Percentiles rank a stretch among this genome's conserved stretches.
phyloP scores from a whole-genome alignment of 352 stramenopile species.

The Aphanomyces astaci region DNA sequence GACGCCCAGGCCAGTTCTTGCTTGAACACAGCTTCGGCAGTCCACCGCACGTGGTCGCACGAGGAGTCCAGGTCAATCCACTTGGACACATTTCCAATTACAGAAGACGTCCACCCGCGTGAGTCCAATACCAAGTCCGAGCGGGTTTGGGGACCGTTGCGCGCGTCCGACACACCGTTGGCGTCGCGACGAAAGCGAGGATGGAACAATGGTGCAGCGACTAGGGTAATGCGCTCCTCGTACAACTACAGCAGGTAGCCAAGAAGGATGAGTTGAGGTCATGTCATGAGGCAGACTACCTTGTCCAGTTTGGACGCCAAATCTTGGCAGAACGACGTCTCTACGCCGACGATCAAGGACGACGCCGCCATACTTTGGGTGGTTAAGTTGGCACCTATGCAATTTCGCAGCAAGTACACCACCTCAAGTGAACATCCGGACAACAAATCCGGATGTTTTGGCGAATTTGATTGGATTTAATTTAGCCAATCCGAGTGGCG shows the following conservation, averaged over 20 bases:
- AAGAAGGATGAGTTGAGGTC: background rate
- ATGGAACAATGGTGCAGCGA: slow-evolving; percentile 77
- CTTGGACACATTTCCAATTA: slow-evolving; percentile 70
- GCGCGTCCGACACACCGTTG: slow-evolving; percentile 44
- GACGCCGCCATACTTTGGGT: background rate
- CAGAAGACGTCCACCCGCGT: slow-evolving; percentile 69
- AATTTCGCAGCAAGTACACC: background rate
- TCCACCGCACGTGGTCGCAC: slow-evolving; percentile 34
- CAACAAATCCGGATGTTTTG: background rate
- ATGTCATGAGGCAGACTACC: slow-evolving; percentile 24
- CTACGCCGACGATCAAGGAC: slow-evolving; percentile 56
- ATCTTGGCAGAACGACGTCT: slow-evolving; percentile 67
- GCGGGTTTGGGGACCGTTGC: slow-evolving; percentile 48
- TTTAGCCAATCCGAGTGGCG: background rate
- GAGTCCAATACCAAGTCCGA: slow-evolving; percentile 81
- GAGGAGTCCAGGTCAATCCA: slow-evolving; percentile 68
- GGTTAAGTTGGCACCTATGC: background rate
- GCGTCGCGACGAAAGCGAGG: slow-evolving; percentile 74
- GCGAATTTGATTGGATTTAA: background rate
- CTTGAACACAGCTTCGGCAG: slow-evolving; percentile 73
- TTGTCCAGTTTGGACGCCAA: slow-evolving; percentile 54
- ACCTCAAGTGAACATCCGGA: background rate
- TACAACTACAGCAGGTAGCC: slow-evolving; percentile 39
- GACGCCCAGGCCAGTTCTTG: slow-evolving; percentile 93
- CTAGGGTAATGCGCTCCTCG: slow-evolving; percentile 69